Evolutionary conservation across 1,139 yeast genomes (phyloP).

Genomic region (Spathaspora sp.): DNA sequence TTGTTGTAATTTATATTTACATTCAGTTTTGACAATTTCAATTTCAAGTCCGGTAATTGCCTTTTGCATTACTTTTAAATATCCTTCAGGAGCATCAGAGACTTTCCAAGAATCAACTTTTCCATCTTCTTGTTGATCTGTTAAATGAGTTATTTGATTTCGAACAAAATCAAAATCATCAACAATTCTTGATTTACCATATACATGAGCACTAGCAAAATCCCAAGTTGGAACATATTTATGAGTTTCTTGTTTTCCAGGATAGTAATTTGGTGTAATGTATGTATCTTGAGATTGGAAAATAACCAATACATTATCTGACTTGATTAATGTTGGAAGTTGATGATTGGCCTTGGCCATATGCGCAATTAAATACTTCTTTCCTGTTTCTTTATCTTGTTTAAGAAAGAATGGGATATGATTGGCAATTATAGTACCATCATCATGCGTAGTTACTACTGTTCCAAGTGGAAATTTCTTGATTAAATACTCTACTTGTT

Average conservation of each 20-base stretch:
- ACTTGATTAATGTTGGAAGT: constrained; percentile 40
- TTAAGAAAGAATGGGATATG: constrained; percentile 58
- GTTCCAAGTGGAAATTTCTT: constrained; percentile 53
- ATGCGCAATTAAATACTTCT: constrained; percentile 52
- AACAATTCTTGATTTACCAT: constrained; percentile 52
- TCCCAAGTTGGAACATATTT: constrained; percentile 76
- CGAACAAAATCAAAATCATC: constrained; percentile 50
- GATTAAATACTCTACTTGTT: constrained; percentile 41
- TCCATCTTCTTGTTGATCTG: constrained; percentile 47
- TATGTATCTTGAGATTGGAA: constrained; percentile 58
- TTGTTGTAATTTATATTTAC: constrained; percentile 66
- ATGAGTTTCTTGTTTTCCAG: constrained; percentile 56
- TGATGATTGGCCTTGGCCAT: constrained; percentile 58
- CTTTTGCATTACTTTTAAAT: constrained; percentile 44
- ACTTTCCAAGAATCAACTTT: constrained; percentile 54
- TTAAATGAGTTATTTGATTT: constrained; percentile 44
- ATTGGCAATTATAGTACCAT: constrained; percentile 48
- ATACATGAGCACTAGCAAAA: constrained; percentile 59
- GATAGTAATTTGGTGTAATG: constrained; percentile 62
- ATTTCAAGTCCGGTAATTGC: constrained; percentile 63
- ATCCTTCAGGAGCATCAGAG: constrained; percentile 56
- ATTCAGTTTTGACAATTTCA: constrained; percentile 49
- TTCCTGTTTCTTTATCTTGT: constrained; percentile 36
- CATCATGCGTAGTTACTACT: constrained; percentile 40
- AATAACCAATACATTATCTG: constrained; percentile 48